Evolutionary conservation across 2,329 filamentous ascomycete species (phyloP), one percentile per base, ranked within the genome.

Genomic region (Gyromitra esculenta): DNA sequence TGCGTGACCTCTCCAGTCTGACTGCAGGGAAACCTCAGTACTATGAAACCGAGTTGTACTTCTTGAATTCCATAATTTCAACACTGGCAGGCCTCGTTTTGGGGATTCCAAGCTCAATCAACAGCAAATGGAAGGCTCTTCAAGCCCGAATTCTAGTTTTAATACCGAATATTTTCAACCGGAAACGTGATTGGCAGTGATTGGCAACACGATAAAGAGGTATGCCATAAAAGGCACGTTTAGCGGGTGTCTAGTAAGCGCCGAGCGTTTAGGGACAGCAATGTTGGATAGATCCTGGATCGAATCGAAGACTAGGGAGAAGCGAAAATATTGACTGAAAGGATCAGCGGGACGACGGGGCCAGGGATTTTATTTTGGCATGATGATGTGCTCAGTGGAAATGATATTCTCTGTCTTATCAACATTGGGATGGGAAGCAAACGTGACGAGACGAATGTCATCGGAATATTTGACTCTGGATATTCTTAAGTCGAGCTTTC

Each of bases 161-260:
- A 81, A 83, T n/a, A 5, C 1, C 13, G 31, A 50, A 1, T 83
- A 82, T 60, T 77, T 78, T 8, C 82, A 82, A 75, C 63, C 73
- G 11, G 81, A 83, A 65, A 73, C 81, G 9, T 74, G 80, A 0
- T 79, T 75, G n/a, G 81, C 80, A 0, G 77, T 80, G 0, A 83
- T 84, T 50, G 72, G 66, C 1, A 81, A 82, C 66, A 82, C 81
- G 5, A 72, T 84, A 9, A 75, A 79, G 35, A 78, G 81, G 54
- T 83, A 83, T 54, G 69, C 80, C 1, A 71, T 82, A 7, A 75
- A 81, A 25, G 77, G 77, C 5, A 83, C 82, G 1, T 84, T 83
- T 65, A 81, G 78, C 45, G 82, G 82, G 65, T 84, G 82, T 64
- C 75, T 84, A 1, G 82, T 82, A 35, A 83, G 83, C 78, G 82